A percentile compares a stretch with the other conserved stretches of the same genome.
Conservation (phyloP, 305 asterid species). For the Stenogyne calaminthoides region DNA sequence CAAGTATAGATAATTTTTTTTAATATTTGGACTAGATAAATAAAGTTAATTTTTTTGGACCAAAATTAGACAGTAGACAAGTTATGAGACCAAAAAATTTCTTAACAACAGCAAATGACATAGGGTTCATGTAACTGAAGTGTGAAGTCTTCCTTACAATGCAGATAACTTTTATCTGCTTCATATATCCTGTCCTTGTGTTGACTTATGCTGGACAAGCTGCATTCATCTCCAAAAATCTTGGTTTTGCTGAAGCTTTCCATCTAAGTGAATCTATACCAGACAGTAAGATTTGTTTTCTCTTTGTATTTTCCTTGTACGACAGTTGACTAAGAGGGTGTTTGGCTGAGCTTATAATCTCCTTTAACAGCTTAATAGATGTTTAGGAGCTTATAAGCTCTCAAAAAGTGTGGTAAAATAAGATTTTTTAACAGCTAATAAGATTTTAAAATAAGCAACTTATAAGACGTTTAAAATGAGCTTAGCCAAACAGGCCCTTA, state of each 20-base stretch:
- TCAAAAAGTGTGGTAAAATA: no score
- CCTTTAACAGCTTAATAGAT: no score
- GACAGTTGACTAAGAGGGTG: not conserved
- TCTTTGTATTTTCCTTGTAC: constrained; percentile 10
- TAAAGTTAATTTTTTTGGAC: no score
- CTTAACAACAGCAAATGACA: not conserved
- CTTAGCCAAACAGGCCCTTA: no score
- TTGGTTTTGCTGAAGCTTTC: constrained; percentile 48
- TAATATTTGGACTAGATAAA: no score
- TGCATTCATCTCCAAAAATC: constrained; percentile 60
- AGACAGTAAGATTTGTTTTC: constrained; percentile 53
- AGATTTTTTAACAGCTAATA: no score
- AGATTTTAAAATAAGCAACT: no score
- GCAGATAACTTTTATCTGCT: constrained; percentile 78
- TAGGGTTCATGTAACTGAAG: not conserved
- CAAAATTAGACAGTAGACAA: not conserved
- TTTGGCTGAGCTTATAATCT: no score
- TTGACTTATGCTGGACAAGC: constrained; percentile 93
- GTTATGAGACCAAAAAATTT: no score
- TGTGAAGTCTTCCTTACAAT: constrained; percentile 21
- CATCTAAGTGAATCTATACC: constrained; percentile 87
- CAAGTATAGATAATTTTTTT: no score
- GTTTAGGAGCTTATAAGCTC: no score
- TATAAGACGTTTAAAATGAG: no score
- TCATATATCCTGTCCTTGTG: constrained; percentile 81